Evolutionary conservation across 1,139 yeast genomes (phyloP).

Genomic region (Tardiomyces blankii): DNA sequence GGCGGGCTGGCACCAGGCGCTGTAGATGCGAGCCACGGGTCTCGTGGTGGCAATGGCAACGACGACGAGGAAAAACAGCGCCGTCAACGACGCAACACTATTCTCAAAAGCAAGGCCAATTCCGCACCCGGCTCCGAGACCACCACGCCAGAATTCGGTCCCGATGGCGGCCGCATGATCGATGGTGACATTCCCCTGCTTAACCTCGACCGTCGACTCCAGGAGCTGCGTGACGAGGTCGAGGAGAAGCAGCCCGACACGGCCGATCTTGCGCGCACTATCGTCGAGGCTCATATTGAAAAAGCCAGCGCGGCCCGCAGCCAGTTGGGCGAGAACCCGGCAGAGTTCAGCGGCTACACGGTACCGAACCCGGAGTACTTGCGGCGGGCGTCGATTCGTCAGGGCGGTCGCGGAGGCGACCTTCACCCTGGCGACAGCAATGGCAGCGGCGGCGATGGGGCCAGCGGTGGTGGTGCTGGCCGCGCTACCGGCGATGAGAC

Average conservation of each 20-base stretch:
- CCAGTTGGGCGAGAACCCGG: not conserved
- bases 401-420: not conserved
- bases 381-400: not conserved
- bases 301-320: not conserved
- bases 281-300: not conserved
- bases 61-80: slow-evolving; percentile 6
- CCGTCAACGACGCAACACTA: not conserved
- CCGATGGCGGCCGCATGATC: not conserved
- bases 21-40: not conserved
- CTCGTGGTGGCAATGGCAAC: too few relatives aligned
- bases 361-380: not conserved
- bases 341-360: not conserved
- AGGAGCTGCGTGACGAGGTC: slow-evolving; percentile 1
- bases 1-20: slow-evolving; percentile 25
- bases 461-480: too few relatives aligned
- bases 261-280: not conserved
- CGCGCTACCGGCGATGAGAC: not conserved
- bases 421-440: too few relatives aligned
- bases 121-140: slow-evolving; percentile 1
- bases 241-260: slow-evolving; percentile 1
- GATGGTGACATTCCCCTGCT: slow-evolving; percentile 9
- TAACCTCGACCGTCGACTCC: slow-evolving; percentile 2
- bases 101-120: not conserved
- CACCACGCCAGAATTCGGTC: slow-evolving; percentile 1
- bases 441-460: too few relatives aligned